Evolutionary conservation across 2,329 filamentous ascomycete species (phyloP).

Genomic region (Stemphylium lycopersici): DNA sequence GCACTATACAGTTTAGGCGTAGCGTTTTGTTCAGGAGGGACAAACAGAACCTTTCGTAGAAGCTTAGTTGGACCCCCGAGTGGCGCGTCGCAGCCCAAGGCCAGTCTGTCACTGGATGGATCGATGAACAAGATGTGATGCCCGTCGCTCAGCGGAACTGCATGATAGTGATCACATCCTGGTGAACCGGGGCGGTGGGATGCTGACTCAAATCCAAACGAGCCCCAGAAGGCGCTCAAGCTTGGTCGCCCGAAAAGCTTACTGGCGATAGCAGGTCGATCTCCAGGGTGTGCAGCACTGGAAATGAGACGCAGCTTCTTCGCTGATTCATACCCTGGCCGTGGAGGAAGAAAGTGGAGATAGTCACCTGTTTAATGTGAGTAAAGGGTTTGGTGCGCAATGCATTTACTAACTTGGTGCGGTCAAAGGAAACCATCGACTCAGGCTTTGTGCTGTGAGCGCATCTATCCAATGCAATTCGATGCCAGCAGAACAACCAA

Average conservation of each 20-base stretch:
- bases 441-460: constrained; percentile 57
- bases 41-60: constrained; percentile 64
- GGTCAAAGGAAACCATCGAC: constrained; percentile 62
- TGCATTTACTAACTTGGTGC: constrained; percentile 49
- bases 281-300: constrained; percentile 58
- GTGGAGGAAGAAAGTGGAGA: constrained; percentile 65
- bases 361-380: constrained; percentile 48
- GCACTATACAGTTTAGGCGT: constrained; percentile 62
- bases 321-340: constrained; percentile 58
- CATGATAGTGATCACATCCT: constrained; percentile 65
- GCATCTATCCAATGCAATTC: constrained; percentile 67
- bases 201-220: constrained; percentile 29
- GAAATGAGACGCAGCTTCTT: constrained; percentile 68
- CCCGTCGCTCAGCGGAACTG: constrained; percentile 69
- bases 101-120: constrained; percentile 61
- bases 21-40: constrained; percentile 42
- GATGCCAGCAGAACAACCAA: constrained; percentile 67
- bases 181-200: constrained; percentile 9
- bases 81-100: constrained; percentile 67
- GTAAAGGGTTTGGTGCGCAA: neutral
- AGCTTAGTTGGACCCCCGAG: constrained; percentile 63
- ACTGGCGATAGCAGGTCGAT: constrained; percentile 32
- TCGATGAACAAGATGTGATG: constrained; percentile 70
- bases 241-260: constrained; percentile 28
- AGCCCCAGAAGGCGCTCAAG: constrained; percentile 28